These are phyloP conservation scores for Sugiyamaella paludigena DNA, from an alignment of 1,139 yeast species.

Conservation along the genomic window DNA sequence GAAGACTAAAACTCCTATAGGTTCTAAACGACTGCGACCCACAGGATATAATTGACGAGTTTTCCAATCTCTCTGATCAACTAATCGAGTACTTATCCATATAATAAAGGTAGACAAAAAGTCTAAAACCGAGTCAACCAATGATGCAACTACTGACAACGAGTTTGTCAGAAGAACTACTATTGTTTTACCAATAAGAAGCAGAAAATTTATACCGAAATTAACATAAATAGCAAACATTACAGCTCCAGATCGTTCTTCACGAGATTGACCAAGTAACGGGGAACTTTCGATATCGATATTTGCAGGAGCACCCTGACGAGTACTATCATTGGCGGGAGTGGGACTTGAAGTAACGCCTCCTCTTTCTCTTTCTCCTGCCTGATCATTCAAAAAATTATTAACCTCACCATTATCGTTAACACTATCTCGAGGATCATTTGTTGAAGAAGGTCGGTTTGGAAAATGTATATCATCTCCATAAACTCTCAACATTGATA, in stretches of 20 bases:
- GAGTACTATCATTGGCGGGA: constrained; percentile 3
- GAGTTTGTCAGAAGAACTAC: constrained; percentile 68
- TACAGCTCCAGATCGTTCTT: constrained; percentile 47
- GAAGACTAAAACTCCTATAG: constrained; percentile 73
- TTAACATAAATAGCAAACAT: constrained; percentile 63
- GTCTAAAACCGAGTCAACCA: constrained; percentile 73
- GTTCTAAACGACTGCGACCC: constrained; percentile 71
- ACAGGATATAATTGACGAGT: constrained; percentile 53
- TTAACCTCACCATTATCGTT: constrained; percentile 12
- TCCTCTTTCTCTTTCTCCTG: not conserved
- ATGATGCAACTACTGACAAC: constrained; percentile 71
- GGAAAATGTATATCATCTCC: constrained; percentile 42
- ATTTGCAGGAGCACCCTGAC: constrained; percentile 55
- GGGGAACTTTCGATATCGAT: constrained; percentile 56
- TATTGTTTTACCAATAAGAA: constrained; percentile 58
- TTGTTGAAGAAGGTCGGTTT: constrained; percentile 33
- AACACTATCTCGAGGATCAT: constrained; percentile 4
- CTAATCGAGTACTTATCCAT: constrained; percentile 58
- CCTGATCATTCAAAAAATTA: not conserved
- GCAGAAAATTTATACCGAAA: constrained; percentile 56
- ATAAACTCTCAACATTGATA: constrained; percentile 61
- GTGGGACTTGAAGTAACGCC: not conserved
- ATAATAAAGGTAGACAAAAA: constrained; percentile 73
- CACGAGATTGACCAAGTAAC: constrained; percentile 49
- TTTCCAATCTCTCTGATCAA: constrained; percentile 55